Percentiles rank a stretch among this genome's conserved stretches.
phyloP scores from a whole-genome alignment of 805 yeast species.

The Candida manassasensis region DNA sequence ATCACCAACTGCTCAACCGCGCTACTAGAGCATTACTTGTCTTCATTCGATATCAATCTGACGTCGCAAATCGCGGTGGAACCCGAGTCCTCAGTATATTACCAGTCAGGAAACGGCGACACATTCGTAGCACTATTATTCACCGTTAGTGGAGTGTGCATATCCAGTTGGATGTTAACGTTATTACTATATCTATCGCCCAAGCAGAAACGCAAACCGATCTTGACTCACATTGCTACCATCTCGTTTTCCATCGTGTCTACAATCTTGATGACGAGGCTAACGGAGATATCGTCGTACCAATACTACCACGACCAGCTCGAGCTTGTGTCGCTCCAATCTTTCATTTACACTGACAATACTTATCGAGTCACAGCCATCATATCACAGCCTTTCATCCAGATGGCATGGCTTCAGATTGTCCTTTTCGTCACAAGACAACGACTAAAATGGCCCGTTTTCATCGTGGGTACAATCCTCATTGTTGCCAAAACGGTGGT shows the following conservation, averaged over 20 bases:
- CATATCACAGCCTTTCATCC: conserved; percentile 41
- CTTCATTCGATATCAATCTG: conserved; percentile 1
- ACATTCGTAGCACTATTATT: conserved; percentile 44
- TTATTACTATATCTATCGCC: conserved; percentile 51
- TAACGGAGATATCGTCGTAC: conserved; percentile 40
- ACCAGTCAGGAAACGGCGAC: conserved; percentile 34
- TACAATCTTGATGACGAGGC: conserved; percentile 45
- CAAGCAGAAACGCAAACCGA: conserved; percentile 49
- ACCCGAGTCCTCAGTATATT: conserved; percentile 17
- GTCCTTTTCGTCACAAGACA: conserved; percentile 29
- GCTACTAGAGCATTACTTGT: conserved; percentile 16
- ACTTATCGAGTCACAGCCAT: conserved; percentile 36
- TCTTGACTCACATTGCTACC: conserved; percentile 54
- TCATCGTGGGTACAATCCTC: conserved; percentile 26
- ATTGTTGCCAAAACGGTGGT: conserved; percentile 19
- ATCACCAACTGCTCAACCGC: conserved; percentile 42
- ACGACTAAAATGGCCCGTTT: conserved; percentile 23
- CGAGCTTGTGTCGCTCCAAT: conserved; percentile 42
- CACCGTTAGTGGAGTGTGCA: conserved; percentile 51
- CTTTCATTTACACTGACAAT: conserved; percentile 31
- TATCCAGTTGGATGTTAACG: conserved; percentile 68
- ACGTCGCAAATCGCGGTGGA: conserved; percentile 2
- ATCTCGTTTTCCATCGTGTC: conserved; percentile 49
- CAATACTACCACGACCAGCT: conserved; percentile 55
- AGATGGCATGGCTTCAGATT: conserved; percentile 55